Base-by-base conservation (phyloP, 305 asterid species). In the Nicotiana rustica region DNA sequence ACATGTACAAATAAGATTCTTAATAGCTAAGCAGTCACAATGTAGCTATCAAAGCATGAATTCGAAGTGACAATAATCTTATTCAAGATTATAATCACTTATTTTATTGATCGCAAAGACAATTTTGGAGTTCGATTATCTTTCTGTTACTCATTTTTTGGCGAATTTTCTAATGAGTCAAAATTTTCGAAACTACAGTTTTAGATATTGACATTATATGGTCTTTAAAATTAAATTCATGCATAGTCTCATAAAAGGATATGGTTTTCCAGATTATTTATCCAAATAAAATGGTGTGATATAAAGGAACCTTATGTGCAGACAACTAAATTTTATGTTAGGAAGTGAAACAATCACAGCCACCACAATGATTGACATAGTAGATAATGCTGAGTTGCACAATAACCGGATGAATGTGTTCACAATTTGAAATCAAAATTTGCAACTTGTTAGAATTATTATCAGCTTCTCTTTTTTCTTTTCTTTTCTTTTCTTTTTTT, bases 271-370 rank as follows among this genome's bases (percentile, higher is more conserved):
- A 49, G 62, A 49, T 15, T 25, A 18, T 41, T 12, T 25, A 19
- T 21, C 25, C 79, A 73, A 47, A 73, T 49, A 73, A 49, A 21
- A 73, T 13, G 60, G 41, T 49, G 79, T 14, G 15, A 49, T 49
- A 21, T 49, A 33, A 73, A 25, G 61, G 60, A 47, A 73, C 6
- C 14, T 25, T 73, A 73, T 21, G 14, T 5, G 15, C 15, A 25
- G 41, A 73, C 79, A 73, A 64, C 36, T 21, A 21, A 33, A 73
- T 47, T 47, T 73, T 44, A 41, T 47, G 79, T 4, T 14, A 49
- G 21, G 61, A 73, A 73, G 41, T 17, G 4, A 73, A 73, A 73
- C 21, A 73, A 36, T 19, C 14, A 73, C 79, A 73, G 25, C 41
- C 36, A 47, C 19, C 79, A 49, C 61, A 49, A 41, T 0, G 49